These are phyloP conservation scores for Anastatica hierochuntica DNA, from an alignment of 345 rosid species.

Conservation along the genomic window DNA sequence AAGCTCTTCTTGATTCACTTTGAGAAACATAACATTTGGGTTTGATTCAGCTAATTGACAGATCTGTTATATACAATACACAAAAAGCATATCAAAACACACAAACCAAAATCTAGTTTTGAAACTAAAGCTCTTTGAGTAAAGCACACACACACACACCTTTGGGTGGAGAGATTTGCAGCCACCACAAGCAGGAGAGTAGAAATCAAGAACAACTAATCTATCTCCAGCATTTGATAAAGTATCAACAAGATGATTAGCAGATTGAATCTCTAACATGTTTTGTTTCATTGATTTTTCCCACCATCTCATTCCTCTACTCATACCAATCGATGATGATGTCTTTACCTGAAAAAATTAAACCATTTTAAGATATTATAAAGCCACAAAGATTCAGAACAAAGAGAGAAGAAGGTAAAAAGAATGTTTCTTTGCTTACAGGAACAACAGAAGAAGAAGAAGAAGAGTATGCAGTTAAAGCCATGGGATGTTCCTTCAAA, in stretches of 20 bases:
- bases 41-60: conserved; percentile 69
- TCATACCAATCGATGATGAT: conserved; percentile 28
- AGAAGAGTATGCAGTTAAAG: conserved; percentile 17
- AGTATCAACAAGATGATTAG: conserved; percentile 49
- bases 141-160: too few species aligned
- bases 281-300: conserved; percentile 48
- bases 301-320: conserved; percentile 68
- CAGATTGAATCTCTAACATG: conserved; percentile 57
- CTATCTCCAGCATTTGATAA: conserved; percentile 49
- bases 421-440: conserved; percentile 10
- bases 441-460: conserved; percentile 23
- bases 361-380: not conserved
- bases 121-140: too few species aligned
- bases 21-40: conserved; percentile 47
- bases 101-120: not conserved
- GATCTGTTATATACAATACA: conserved; percentile 27
- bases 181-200: conserved; percentile 81
- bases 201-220: conserved; percentile 57
- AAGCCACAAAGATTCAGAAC: not conserved
- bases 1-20: conserved; percentile 66
- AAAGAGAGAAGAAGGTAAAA: too few species aligned
- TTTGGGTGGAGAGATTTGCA: conserved; percentile 81
- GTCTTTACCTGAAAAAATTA: conserved; percentile 34
- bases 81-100: not conserved
- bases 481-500: conserved; percentile 29